Evolutionary conservation across 2,329 filamentous ascomycete species (phyloP), one percentile per base, ranked within the genome.

Genomic region (Apiospora aurea): DNA sequence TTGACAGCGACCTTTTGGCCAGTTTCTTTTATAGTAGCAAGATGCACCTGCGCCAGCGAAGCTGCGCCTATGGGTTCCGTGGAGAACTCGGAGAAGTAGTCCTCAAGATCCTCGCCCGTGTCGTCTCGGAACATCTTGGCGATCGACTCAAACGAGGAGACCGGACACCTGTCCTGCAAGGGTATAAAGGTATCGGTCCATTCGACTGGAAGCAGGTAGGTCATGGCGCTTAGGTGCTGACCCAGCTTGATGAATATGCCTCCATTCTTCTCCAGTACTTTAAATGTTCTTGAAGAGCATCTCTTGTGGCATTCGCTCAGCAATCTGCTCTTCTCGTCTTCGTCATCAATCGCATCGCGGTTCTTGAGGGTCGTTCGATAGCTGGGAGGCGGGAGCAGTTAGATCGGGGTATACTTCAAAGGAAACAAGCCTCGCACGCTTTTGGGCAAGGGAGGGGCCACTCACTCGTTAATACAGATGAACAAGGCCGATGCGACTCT

Each of bases 171-270:
- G 84, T 99, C 97, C 83, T 99, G 96, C 34, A 99, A 86, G 0
- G 96, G 96, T 76, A 99, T 93, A 80, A 99, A 99, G 0, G 96
- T 98, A 46, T 92, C 92, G 44, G 95, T 97, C 95, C 96, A 98
- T 83, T 98, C 96, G 69, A 88, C 83, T 1, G 96, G 96, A 13
- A 98, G 87, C 13, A 98, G 88, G 81, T 98, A 98, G 79, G 96
- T 97, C 93, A 98, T 94, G 75, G 94, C 96, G 81, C 94, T 97
- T 82, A 99, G 82, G 83, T 99, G 96, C 79, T 99, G 96, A 10
- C 96, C 96, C 51, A 99, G 86, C 83, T 99, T 99, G 81, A 99
- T 98, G 78, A 98, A 99, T 75, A 99, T 97, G 41, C 96, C 97
- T 38, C 97, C 96, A 82, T 98, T 98, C 86, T 94, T 94, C 86